Conservation (phyloP, 176 grass and related monocot species). For the Themeda triandra region DNA sequence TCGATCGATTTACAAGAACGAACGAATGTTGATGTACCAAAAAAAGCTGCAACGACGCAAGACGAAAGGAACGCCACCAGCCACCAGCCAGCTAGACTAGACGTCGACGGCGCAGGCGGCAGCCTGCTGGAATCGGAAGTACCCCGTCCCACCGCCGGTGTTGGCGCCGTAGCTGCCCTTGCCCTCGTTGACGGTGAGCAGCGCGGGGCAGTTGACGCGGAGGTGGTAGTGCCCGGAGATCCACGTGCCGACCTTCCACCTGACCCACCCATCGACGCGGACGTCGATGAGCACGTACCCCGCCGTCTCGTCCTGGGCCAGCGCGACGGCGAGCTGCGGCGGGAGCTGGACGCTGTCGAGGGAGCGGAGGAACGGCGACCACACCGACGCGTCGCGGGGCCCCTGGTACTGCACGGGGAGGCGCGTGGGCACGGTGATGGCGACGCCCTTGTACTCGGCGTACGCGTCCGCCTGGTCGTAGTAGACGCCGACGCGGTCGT, state of each 20-base stretch:
- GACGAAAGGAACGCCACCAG: too few relatives aligned
- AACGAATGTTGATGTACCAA: neutral
- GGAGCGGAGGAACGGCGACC: constrained; percentile 46
- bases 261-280: constrained; percentile 36
- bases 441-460: constrained; percentile 52
- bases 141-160: constrained; percentile 28
- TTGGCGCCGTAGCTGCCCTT: constrained; percentile 23
- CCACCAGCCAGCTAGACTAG: neutral
- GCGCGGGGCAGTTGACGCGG: constrained; percentile 60
- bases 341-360: constrained; percentile 50
- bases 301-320: constrained; percentile 54
- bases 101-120: constrained; percentile 54
- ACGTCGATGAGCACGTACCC: constrained; percentile 69
- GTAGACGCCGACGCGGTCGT: constrained; percentile 57
- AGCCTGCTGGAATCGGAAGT: constrained; percentile 57
- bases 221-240: constrained; percentile 65
- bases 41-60: too few relatives aligned
- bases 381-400: constrained; percentile 47
- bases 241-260: constrained; percentile 82
- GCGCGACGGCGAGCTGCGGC: constrained; percentile 25
- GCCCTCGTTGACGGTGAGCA: constrained; percentile 47
- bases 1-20: neutral
- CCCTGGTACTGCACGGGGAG: constrained; percentile 68
- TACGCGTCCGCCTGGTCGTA: constrained; percentile 67
- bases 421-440: constrained; percentile 59